Evolutionary conservation across 768 basidiomycete genomes (phyloP).

Genomic region (Tricholomella constricta): DNA sequence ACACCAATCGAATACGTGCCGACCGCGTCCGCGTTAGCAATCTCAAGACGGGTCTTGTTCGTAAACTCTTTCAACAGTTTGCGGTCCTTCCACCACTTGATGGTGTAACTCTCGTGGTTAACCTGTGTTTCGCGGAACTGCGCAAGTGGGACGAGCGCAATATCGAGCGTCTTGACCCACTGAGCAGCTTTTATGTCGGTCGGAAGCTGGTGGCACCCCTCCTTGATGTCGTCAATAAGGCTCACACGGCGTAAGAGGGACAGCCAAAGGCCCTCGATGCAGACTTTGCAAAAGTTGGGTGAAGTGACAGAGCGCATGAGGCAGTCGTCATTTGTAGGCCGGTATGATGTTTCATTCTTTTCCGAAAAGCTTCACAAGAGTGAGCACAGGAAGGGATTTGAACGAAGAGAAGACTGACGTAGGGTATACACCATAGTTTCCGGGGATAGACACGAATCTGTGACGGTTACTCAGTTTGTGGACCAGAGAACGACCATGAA

Average conservation of each 20-base stretch:
- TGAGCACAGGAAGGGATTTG: background rate
- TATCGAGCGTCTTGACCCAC: constrained; percentile 38
- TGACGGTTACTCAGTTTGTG: background rate
- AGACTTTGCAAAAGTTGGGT: constrained; percentile 75
- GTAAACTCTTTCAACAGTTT: constrained; percentile 41
- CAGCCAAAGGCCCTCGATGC: constrained; percentile 74
- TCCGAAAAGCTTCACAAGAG: constrained; percentile 54
- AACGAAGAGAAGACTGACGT: constrained; percentile 50
- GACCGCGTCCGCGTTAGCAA: constrained; percentile 33
- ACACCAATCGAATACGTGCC: constrained; percentile 52
- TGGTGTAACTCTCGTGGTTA: constrained; percentile 52
- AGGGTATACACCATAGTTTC: constrained; percentile 69
- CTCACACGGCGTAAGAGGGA: constrained; percentile 58
- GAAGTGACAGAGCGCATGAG: constrained; percentile 75
- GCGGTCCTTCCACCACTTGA: constrained; percentile 58
- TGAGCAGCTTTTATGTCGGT: constrained; percentile 1
- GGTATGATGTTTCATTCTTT: constrained; percentile 64
- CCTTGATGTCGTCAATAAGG: constrained; percentile 58
- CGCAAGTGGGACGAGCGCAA: constrained; percentile 62
- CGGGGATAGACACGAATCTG: constrained; percentile 62
- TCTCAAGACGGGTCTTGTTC: constrained; percentile 51
- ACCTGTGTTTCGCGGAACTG: constrained; percentile 44
- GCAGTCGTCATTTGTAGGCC: constrained; percentile 84
- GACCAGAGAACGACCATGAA: constrained; percentile 6
- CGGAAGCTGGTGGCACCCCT: constrained; percentile 34